Base-by-base conservation (phyloP, 345 rosid species). In the Gossypium australe region DNA sequence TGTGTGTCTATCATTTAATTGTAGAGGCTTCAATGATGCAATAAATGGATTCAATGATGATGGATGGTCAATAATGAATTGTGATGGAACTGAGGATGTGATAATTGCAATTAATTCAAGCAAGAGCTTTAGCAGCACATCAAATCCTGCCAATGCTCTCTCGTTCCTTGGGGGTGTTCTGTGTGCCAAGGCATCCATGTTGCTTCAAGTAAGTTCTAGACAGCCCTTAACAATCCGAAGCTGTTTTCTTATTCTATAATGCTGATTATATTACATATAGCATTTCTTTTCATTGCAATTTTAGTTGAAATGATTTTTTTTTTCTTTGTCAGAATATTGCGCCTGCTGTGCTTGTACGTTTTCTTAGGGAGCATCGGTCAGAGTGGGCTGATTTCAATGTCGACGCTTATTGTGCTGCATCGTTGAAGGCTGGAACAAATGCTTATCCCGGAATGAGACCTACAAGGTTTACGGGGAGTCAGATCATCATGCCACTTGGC, bases 321-420 rank as follows among this genome's bases (percentile, higher is more conserved):
- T 67, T 4, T n/a, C 7, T 34, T 47, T 84, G 56, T 68, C 75
- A 96, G 99, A 90, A 93, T 84, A 97, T 96, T 60, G 95, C 94
- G 64, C 95, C 99, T 74, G 98, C 97, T 44, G 97, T 92, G 67
- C 82, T 96, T 75, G 92, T 96, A 11, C 97, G 98, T 64, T 96
- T 96, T 81, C 83, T 96, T 41, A 87, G 98, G 84, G 99, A 96
- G 84, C 99, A 96, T 74, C 97, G 98, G 3, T 93, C 98, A 0
- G 98, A 96, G 73, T 96, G 99, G 99, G 99, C 99, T 80, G 99
- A 93, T 82, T 93, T 92, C 83, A 92, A 90, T 64, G 98, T 96
- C 73, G 99, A 96, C 81, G 97, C 99, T 29, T 96, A 92, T 82
- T 90, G 93, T 25, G 98, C 99, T 24, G 90, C 95, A 2, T 88